These are phyloP conservation scores for Agaricus subrufescens DNA, from an alignment of 768 basidiomycete species.

Conservation along the genomic window DNA sequence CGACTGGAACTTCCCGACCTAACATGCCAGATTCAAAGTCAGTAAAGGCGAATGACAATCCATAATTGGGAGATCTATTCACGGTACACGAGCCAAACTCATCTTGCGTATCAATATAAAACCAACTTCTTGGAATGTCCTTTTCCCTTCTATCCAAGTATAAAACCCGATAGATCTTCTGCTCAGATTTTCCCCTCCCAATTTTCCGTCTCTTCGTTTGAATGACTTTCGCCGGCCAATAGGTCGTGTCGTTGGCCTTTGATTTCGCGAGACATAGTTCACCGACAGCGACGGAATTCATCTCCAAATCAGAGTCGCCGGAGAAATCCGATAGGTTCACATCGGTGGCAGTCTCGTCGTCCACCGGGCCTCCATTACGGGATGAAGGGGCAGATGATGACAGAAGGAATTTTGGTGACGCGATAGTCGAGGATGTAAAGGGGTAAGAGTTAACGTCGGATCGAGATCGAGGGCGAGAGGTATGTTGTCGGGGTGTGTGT, in stretches of 20 bases:
- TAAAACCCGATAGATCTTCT: constrained; percentile 42
- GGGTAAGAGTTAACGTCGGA: not conserved
- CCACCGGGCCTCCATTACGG: not conserved
- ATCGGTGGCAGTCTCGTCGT: not conserved
- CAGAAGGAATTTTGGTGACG: not conserved
- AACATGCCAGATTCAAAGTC: not conserved
- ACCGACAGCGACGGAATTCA: constrained; percentile 31
- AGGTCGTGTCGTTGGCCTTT: constrained; percentile 26
- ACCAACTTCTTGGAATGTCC: constrained; percentile 43
- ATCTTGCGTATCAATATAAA: constrained; percentile 53
- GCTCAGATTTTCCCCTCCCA: constrained; percentile 27
- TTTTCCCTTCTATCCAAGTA: constrained; percentile 51
- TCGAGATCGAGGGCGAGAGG: not conserved
- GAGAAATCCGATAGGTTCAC: not conserved
- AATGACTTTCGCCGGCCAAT: constrained; percentile 68
- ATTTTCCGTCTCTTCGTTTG: constrained; percentile 33
- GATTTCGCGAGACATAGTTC: constrained; percentile 59
- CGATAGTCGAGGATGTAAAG: not conserved
- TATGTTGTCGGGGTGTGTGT: not conserved
- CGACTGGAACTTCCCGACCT: constrained; percentile 58
- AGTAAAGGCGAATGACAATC: not conserved
- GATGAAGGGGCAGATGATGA: not conserved
- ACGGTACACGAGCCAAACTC: constrained; percentile 65
- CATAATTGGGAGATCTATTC: not conserved
- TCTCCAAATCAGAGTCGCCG: constrained; percentile 2